A percentile compares a stretch with the other conserved stretches of the same genome.
Evolutionary conservation across 2,329 filamentous ascomycete genomes (phyloP).

Genomic region (Cytospora chrysosperma): DNA sequence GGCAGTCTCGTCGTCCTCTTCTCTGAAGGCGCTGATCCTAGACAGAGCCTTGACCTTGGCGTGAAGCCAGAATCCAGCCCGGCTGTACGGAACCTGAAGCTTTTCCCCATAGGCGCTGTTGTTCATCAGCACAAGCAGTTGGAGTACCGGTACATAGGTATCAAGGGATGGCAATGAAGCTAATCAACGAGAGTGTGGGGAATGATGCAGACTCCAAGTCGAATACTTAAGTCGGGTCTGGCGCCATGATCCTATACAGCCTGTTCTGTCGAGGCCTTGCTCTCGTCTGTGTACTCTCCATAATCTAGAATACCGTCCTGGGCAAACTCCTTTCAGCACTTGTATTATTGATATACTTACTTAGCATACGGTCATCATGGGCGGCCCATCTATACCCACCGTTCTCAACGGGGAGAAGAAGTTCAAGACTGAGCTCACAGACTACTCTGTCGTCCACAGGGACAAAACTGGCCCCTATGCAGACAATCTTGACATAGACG

Average conservation of each 20-base stretch:
- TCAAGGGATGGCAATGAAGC: not conserved
- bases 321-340: not conserved
- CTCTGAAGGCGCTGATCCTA: not conserved
- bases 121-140: not conserved
- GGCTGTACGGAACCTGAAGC: not conserved
- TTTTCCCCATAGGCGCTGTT: not conserved
- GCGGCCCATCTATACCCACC: constrained; percentile 16
- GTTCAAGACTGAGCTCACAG: constrained; percentile 42
- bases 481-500: constrained; percentile 44
- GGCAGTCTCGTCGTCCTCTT: not conserved
- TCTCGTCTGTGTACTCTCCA: not conserved
- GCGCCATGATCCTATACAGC: not conserved
- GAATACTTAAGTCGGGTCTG: not conserved
- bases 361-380: constrained; percentile 25
- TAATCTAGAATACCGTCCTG: not conserved
- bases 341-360: not conserved
- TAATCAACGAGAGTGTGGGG: not conserved
- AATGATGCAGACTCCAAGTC: not conserved
- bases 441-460: constrained; percentile 35
- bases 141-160: no score
- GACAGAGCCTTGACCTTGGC: not conserved
- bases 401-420: constrained; percentile 31
- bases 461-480: constrained; percentile 41
- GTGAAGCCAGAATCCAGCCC: not conserved
- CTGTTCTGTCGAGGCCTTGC: not conserved